These are phyloP conservation scores for Agaricus blazei DNA, from an alignment of 768 basidiomycete genomes.

Conservation along the genomic window DNA sequence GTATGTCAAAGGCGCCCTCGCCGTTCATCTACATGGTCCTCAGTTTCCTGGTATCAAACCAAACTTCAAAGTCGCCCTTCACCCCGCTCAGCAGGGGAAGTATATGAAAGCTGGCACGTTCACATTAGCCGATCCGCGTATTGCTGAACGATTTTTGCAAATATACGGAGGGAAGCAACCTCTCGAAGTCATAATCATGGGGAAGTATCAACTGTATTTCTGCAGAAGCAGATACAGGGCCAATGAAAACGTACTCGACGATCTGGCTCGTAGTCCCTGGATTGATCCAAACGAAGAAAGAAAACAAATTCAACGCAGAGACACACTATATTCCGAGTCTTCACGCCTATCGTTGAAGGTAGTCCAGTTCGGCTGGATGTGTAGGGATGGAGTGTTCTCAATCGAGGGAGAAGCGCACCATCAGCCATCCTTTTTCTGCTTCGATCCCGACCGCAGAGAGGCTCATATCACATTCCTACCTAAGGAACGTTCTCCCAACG, in stretches of 20 bases:
- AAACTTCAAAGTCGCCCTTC: constrained; percentile 53
- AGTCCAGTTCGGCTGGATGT: constrained; percentile 58
- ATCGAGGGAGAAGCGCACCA: constrained; percentile 30
- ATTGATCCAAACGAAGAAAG: constrained; percentile 31
- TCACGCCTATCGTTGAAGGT: constrained; percentile 24
- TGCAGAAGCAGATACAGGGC: constrained; percentile 17
- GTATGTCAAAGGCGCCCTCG: constrained; percentile 32
- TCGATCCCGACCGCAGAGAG: constrained; percentile 39
- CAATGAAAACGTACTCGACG: constrained; percentile 31
- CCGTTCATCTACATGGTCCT: constrained; percentile 39
- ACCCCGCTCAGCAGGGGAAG: constrained; percentile 20
- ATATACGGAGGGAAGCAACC: constrained; percentile 17
- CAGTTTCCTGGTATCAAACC: constrained; percentile 29
- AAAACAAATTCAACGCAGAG: constrained; percentile 24
- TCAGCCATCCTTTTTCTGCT: constrained; percentile 22
- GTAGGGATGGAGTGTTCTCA: constrained; percentile 50
- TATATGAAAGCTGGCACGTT: constrained; percentile 41
- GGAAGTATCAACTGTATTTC: constrained; percentile 28
- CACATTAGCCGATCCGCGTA: constrained; percentile 39
- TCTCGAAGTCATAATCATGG: constrained; percentile 14
- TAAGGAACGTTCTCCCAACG: constrained; percentile 15
- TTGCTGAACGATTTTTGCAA: constrained; percentile 41
- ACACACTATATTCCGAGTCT: constrained; percentile 19
- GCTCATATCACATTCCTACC: constrained; percentile 29
- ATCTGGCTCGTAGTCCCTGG: constrained; percentile 31